phyloP scores from a whole-genome alignment of 164 flowering plant genomes.

The Sextonia rubra region DNA sequence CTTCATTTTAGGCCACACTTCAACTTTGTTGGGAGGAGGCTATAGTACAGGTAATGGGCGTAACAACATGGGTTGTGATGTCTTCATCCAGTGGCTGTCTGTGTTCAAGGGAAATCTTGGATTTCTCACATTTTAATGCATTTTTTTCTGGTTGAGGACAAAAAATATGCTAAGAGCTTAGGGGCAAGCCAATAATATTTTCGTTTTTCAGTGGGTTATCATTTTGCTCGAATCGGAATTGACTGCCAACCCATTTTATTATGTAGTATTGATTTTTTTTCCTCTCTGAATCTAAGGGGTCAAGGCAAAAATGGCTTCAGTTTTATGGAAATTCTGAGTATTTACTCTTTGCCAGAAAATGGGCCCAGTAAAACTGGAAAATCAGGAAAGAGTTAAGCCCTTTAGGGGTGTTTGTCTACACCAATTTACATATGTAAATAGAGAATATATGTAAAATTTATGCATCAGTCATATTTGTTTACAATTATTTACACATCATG shows the following conservation, averaged over 20 bases:
- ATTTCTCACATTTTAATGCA: not conserved
- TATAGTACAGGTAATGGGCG: not conserved
- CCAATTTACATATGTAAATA: too few species aligned
- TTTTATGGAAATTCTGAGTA: not conserved
- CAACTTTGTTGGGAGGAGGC: not conserved
- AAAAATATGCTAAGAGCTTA: too few species aligned
- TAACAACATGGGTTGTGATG: not conserved
- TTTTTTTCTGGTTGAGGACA: not conserved
- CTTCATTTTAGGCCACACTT: not conserved
- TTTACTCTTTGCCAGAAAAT: not conserved
- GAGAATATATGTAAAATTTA: too few species aligned
- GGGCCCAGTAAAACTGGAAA: not conserved
- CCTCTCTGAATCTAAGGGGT: too few species aligned
- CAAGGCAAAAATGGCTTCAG: not conserved
- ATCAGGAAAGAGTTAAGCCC: not conserved
- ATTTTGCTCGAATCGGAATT: not conserved
- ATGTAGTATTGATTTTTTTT: too few species aligned
- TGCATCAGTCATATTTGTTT: too few species aligned
- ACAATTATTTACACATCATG: too few species aligned
- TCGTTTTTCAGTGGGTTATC: not conserved
- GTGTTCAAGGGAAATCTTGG: not conserved
- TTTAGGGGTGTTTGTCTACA: too few species aligned
- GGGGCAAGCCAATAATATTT: not conserved
- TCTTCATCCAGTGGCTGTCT: not conserved
- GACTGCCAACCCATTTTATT: not conserved